A percentile compares a stretch with the other conserved stretches of the same genome.
Evolutionary conservation across 75 land plant species (phyloP).

Genomic region (Ceratopteris richardii): DNA sequence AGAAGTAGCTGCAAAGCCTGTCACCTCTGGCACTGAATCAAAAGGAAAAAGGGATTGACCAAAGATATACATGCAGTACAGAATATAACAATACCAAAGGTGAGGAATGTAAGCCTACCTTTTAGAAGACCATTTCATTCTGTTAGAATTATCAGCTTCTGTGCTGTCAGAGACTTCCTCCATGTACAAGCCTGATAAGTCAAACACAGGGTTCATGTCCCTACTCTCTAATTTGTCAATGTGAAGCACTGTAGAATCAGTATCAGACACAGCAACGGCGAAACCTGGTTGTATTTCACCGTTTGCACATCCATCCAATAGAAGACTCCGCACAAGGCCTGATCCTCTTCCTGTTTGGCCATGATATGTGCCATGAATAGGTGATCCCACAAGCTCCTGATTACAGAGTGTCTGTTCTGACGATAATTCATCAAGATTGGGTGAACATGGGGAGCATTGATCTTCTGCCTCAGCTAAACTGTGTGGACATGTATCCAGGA

Average conservation of each 20-base stretch:
- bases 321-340: conserved; percentile 20
- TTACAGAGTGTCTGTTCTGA: conserved; percentile 10
- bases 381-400: conserved; percentile 10
- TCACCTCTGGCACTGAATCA: background rate
- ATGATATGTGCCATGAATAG: conserved; percentile 11
- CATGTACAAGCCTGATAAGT: background rate
- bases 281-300: background rate
- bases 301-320: conserved; percentile 27
- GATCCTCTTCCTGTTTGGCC: conserved; percentile 15
- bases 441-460: conserved; percentile 17
- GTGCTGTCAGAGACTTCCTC: conserved; percentile 8
- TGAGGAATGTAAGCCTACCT: background rate
- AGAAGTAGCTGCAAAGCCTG: background rate
- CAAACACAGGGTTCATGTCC: background rate
- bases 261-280: background rate
- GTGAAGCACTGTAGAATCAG: background rate
- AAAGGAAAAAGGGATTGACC: background rate
- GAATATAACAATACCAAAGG: background rate
- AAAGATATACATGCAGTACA: background rate
- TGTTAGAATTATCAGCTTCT: background rate
- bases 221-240: background rate
- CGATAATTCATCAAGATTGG: conserved; percentile 5
- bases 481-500: conserved; percentile 6
- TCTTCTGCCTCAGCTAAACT: conserved; percentile 22
- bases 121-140: conserved; percentile 1